phyloP scores from a whole-genome alignment of 129 eudicot species.

The Ambrosia artemisiifolia region DNA sequence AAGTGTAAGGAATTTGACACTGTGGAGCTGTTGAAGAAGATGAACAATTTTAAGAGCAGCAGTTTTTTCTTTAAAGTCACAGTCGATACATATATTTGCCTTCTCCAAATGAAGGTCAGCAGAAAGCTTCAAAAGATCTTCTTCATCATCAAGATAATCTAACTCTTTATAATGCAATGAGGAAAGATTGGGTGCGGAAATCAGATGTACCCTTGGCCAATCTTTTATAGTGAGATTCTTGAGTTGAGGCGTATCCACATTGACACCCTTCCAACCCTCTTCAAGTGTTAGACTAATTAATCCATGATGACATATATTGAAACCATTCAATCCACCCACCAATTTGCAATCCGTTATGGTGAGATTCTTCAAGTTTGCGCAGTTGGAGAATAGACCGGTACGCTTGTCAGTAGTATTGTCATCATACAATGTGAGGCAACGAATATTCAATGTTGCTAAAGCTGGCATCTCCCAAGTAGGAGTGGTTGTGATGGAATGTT shows the following conservation, averaged over 20 bases:
- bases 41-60: background rate
- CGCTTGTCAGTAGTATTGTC: background rate
- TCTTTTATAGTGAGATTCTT: background rate
- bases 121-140: background rate
- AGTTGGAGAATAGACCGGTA: conserved; percentile 8
- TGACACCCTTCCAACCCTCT: background rate
- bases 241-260: background rate
- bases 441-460: conserved; percentile 9
- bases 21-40: conserved; percentile 5
- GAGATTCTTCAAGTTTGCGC: conserved; percentile 19
- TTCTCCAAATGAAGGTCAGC: background rate
- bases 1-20: conserved; percentile 9
- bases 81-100: background rate
- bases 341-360: background rate
- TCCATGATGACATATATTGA: conserved; percentile 1
- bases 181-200: background rate
- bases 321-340: too few relatives aligned
- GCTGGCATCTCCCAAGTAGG: conserved; percentile 5
- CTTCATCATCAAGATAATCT: background rate
- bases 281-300: conserved; percentile 1
- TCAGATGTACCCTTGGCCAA: background rate
- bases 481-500: background rate
- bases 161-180: too few relatives aligned
- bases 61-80: background rate
- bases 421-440: background rate